A percentile compares a stretch with the other conserved stretches of the same genome.
Conservation (phyloP, 805 yeast species). For the Saturnispora sanitii region DNA sequence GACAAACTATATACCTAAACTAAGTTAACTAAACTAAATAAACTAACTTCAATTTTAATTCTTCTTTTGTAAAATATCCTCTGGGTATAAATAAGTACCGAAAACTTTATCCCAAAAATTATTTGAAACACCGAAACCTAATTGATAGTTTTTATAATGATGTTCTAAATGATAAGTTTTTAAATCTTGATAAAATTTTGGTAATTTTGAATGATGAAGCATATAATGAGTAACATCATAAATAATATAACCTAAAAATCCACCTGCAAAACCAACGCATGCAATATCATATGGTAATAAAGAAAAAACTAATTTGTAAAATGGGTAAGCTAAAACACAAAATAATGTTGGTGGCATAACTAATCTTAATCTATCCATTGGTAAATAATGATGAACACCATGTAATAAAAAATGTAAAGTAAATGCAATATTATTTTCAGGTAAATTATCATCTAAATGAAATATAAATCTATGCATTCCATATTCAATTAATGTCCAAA, state of each 20-base stretch:
- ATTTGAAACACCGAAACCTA: slow-evolving; percentile 94
- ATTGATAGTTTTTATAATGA: slow-evolving; percentile 92
- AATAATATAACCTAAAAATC: slow-evolving; percentile 83
- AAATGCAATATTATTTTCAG: slow-evolving; percentile 65
- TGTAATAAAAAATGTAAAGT: slow-evolving; percentile 84
- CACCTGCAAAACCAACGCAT: slow-evolving; percentile 92
- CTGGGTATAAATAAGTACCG: slow-evolving; percentile 60
- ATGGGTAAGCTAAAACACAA: slow-evolving; percentile 61
- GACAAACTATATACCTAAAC: background rate
- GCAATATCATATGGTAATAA: slow-evolving; percentile 77
- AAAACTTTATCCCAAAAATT: slow-evolving; percentile 91
- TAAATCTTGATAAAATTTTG: slow-evolving; percentile 61
- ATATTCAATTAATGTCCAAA: slow-evolving; percentile 93
- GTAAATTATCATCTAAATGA: slow-evolving; percentile 83
- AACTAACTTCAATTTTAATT: slow-evolving; percentile 13
- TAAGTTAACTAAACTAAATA: background rate
- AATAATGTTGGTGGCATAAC: slow-evolving; percentile 96
- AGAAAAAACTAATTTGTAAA: slow-evolving; percentile 66
- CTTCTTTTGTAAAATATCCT: slow-evolving; percentile 35
- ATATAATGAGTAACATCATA: slow-evolving; percentile 94
- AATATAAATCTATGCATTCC: slow-evolving; percentile 80
- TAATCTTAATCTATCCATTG: slow-evolving; percentile 89
- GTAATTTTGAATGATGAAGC: slow-evolving; percentile 81
- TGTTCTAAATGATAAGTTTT: slow-evolving; percentile 93
- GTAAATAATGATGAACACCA: slow-evolving; percentile 94